Evolutionary conservation across 768 basidiomycete species (phyloP).

Genomic region (Rhodotorula taiwanensis): DNA sequence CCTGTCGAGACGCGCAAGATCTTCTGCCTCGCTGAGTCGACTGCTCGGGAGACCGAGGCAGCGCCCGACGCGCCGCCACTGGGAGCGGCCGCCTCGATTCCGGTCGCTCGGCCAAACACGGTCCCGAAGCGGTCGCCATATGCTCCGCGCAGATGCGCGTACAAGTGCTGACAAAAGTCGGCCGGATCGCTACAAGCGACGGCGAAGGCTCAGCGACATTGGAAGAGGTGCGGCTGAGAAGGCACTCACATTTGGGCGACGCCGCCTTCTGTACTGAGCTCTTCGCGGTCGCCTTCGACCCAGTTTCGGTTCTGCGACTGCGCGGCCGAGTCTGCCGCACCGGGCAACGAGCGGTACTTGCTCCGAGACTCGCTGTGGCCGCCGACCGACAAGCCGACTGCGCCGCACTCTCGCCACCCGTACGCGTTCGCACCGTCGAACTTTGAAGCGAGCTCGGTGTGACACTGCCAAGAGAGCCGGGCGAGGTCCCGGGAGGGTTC

Average conservation of each 20-base stretch:
- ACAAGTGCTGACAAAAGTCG: slow-evolving; percentile 18
- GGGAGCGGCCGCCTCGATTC: neutral
- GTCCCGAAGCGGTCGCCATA: slow-evolving; percentile 8
- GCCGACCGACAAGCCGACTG: slow-evolving; percentile 42
- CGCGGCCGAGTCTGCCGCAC: neutral
- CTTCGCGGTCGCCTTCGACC: slow-evolving; percentile 25
- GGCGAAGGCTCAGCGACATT: neutral
- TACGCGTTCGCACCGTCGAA: slow-evolving; percentile 47
- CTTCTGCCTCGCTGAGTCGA: too few relatives aligned
- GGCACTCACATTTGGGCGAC: slow-evolving; percentile 27
- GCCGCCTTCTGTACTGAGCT: slow-evolving; percentile 21
- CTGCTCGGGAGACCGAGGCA: too few relatives aligned
- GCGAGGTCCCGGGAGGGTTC: slow-evolving; percentile 43
- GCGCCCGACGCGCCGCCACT: too few relatives aligned
- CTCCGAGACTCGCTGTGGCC: slow-evolving; percentile 15
- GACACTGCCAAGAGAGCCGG: slow-evolving; percentile 47
- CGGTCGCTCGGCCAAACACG: neutral
- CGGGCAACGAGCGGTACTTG: slow-evolving; percentile 36
- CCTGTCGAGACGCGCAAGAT: too few relatives aligned
- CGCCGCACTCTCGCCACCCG: slow-evolving; percentile 47
- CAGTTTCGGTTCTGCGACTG: slow-evolving; percentile 1
- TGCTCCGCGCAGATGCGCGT: neutral
- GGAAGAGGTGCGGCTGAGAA: neutral
- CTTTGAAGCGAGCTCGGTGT: slow-evolving; percentile 46
- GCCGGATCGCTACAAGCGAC: slow-evolving; percentile 16